Percentiles rank a stretch among this genome's conserved stretches.
Conservation (phyloP, 2,329 filamentous ascomycete genomes). For the Sporothrix sp. region DNA sequence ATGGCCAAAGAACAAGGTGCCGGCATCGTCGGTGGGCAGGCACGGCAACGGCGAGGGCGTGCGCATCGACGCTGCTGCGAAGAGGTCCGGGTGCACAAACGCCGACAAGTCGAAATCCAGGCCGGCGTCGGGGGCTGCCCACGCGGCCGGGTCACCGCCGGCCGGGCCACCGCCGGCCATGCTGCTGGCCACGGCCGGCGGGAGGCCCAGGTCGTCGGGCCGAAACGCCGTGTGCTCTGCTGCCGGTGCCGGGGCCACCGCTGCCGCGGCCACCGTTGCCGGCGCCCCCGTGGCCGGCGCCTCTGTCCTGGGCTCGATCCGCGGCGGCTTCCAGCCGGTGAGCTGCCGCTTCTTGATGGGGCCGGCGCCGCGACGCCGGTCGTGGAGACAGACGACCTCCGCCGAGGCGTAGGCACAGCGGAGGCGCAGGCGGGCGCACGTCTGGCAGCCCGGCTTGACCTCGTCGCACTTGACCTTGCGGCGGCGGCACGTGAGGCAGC, state of each 20-base stretch:
- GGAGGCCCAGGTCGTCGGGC: not conserved
- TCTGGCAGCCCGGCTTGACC: not conserved
- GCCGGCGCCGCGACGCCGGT: slow-evolving; percentile 1
- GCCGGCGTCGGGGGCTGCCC: not conserved
- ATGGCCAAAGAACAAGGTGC: not conserved
- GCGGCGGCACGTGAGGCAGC: slow-evolving; percentile 6
- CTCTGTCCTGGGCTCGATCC: not conserved
- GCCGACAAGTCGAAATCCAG: not conserved
- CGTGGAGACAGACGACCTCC: not conserved
- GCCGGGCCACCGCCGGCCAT: too few species aligned
- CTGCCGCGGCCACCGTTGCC: not conserved
- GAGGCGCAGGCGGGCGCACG: not conserved
- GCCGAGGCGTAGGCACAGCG: not conserved
- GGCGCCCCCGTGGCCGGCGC: not conserved
- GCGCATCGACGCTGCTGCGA: not conserved
- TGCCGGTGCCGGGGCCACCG: not conserved
- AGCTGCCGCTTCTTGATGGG: slow-evolving; percentile 7
- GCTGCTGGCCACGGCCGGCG: not conserved
- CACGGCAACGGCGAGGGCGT: not conserved
- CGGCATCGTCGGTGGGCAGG: not conserved
- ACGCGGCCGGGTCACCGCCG: too few species aligned
- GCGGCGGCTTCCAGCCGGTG: slow-evolving; percentile 7
- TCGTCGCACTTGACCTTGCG: slow-evolving; percentile 12
- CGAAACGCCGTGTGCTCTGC: not conserved
- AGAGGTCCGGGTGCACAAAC: not conserved